These are phyloP conservation scores for Russula ochroleuca DNA, from an alignment of 768 basidiomycete species.

Conservation along the genomic window DNA sequence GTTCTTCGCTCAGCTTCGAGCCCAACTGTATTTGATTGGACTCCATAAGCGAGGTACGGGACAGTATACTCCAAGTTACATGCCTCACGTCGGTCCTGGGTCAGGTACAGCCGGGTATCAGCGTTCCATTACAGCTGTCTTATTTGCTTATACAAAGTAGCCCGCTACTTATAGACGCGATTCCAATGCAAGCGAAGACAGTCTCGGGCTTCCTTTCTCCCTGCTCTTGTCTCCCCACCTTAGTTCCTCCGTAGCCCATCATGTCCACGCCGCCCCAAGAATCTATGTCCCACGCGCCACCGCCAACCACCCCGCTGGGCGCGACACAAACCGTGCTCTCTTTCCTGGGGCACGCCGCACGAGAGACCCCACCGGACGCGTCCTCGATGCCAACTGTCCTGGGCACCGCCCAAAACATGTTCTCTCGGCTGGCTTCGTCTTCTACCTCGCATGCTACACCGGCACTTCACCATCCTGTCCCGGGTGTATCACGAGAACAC, in stretches of 20 bases:
- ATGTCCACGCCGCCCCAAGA: not conserved
- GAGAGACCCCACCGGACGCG: not conserved
- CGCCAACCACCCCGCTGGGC: not conserved
- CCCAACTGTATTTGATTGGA: too few relatives aligned
- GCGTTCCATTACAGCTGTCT: constrained; percentile 22
- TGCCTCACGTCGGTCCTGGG: not conserved
- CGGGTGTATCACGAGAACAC: not conserved
- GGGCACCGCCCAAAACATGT: not conserved
- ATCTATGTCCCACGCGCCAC: not conserved
- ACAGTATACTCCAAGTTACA: not conserved
- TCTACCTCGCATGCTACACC: not conserved
- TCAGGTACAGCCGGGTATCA: not conserved
- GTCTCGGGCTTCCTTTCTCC: not conserved
- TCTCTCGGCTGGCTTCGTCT: not conserved
- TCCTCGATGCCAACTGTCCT: not conserved
- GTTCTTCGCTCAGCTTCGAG: not conserved
- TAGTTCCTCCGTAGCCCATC: not conserved
- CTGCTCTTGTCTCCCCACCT: not conserved
- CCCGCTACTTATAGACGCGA: not conserved
- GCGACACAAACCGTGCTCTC: not conserved
- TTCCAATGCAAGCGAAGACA: not conserved
- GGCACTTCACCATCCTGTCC: not conserved
- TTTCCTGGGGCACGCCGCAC: not conserved
- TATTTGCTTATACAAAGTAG: not conserved
- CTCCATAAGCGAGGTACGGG: too few relatives aligned